Percentiles rank a stretch among this genome's conserved stretches.
Conservation (phyloP, 139 green algal genomes). For the Limnomonas spitsbergensis region DNA sequence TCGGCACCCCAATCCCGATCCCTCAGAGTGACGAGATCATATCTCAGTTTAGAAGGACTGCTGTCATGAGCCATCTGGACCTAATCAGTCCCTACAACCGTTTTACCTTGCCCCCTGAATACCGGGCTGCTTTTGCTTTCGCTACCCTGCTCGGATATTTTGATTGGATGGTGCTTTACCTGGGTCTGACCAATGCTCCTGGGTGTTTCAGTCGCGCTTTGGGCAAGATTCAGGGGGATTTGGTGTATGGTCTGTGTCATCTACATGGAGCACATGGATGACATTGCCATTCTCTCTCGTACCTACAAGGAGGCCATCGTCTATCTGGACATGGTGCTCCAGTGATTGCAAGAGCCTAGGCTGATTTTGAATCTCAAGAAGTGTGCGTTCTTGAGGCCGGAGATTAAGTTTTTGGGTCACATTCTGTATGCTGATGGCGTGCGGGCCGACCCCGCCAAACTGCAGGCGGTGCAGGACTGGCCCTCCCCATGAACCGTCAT, state of each 20-base stretch:
- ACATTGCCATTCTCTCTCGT: conserved; percentile 59
- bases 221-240: conserved; percentile 28
- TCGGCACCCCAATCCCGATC: conserved; percentile 19
- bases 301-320: conserved; percentile 38
- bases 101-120: conserved; percentile 23
- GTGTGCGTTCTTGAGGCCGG: conserved; percentile 38
- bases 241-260: conserved; percentile 47
- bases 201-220: conserved; percentile 49
- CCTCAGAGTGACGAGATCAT: conserved; percentile 45
- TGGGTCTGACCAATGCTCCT: conserved; percentile 58
- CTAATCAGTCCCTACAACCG: conserved; percentile 38
- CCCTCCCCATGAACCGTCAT: conserved; percentile 22
- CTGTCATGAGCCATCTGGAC: conserved; percentile 40
- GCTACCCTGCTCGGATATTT: conserved; percentile 36
- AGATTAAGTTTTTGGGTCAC: conserved; percentile 48
- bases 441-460: conserved; percentile 37
- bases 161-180: conserved; percentile 39
- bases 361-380: conserved; percentile 46
- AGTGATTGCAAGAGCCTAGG: conserved; percentile 12
- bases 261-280: conserved; percentile 73
- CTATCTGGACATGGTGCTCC: conserved; percentile 47
- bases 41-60: conserved; percentile 29
- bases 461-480: conserved; percentile 32
- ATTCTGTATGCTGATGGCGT: conserved; percentile 33
- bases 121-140: conserved; percentile 38